Evolutionary conservation across 1,139 yeast species (phyloP).

Genomic region (Kodamaea sp.): DNA sequence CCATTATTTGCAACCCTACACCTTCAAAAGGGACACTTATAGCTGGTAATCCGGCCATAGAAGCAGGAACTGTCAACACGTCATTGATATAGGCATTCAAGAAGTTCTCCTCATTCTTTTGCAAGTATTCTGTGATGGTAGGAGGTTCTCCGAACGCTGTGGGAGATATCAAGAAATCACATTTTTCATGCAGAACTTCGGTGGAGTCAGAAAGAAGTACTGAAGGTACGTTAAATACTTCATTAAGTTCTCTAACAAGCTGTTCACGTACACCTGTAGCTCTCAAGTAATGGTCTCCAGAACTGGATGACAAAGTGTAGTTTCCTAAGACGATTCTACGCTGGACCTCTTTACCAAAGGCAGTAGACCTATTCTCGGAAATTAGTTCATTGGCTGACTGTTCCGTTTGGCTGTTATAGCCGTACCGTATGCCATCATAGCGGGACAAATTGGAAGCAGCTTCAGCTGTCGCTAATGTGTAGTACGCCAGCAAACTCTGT

Average conservation of each 20-base stretch:
- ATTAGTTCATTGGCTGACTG: conserved; percentile 40
- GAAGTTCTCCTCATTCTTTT: conserved; percentile 40
- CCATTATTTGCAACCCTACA: conserved; percentile 73
- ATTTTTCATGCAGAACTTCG: conserved; percentile 24
- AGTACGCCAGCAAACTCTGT: conserved; percentile 77
- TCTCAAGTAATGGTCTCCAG: conserved; percentile 76
- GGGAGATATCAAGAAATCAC: conserved; percentile 77
- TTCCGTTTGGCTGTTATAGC: conserved; percentile 36
- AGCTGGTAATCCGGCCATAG: conserved; percentile 89
- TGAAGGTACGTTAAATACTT: conserved; percentile 57
- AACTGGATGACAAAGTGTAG: conserved; percentile 73
- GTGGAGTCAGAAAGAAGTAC: conserved; percentile 11
- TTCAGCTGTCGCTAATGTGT: conserved; percentile 87
- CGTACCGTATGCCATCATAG: conserved; percentile 89
- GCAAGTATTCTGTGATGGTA: conserved; percentile 41
- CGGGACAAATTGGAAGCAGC: conserved; percentile 91
- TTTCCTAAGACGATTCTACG: conserved; percentile 83
- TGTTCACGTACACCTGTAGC: conserved; percentile 70
- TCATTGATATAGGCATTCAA: conserved; percentile 76
- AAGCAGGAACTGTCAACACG: conserved; percentile 84
- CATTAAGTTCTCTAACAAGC: conserved; percentile 66
- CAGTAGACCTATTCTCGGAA: conserved; percentile 58
- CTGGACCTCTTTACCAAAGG: conserved; percentile 82
- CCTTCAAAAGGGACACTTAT: conserved; percentile 64
- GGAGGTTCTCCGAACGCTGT: conserved; percentile 68